Evolutionary conservation across 1,284 basidiomycete species (phyloP), one percentile per base, ranked within the genome.

Genomic region (Cerrena zonata): DNA sequence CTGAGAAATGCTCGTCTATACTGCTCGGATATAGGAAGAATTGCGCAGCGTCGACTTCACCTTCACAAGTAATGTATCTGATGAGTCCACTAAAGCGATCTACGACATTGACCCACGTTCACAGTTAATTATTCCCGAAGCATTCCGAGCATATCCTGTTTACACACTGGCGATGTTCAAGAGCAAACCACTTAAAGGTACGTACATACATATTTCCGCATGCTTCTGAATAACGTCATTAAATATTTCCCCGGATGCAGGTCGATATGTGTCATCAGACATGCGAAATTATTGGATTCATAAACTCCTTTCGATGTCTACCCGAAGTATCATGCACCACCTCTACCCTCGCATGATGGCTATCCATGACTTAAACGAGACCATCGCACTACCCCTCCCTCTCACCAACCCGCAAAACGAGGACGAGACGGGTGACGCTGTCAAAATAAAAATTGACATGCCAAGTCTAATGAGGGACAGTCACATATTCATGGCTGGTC

Each of bases 61-160:
- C 80, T 0, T 88, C 90, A 4, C 95, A 97, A 75, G 91, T 92
- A 56, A 56, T 72, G 56, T 19, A 4, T n/a, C 41, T 22, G 22
- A 19, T 43, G 15, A 26, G 15, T 0, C 21, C 13, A 15, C 2
- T 23, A 36, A 25, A 25, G 18, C 7, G 38, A 23, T 26, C 26
- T 27, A 2, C 34, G 18, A 10, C 44, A 19, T 49, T 38, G 51
- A n/a, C n/a, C n/a, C n/a, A n/a, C n/a, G n/a, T n/a, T n/a, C n/a
- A n/a, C 57, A 95, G 90, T 71, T 98, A 51, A 91, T 99, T 57
- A 81, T 99, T 27, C 96, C 96, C 1, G 96, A 99, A 69, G 86
- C 87, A 1, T 95, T 94, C 77, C 89, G 91, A 66, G 79, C 89
- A 1, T 76, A 99, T 48, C 93, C 94, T 0, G 74, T 94, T 15